Base-by-base conservation (phyloP, 2,329 filamentous ascomycete species). In the Fusarium sp. region DNA sequence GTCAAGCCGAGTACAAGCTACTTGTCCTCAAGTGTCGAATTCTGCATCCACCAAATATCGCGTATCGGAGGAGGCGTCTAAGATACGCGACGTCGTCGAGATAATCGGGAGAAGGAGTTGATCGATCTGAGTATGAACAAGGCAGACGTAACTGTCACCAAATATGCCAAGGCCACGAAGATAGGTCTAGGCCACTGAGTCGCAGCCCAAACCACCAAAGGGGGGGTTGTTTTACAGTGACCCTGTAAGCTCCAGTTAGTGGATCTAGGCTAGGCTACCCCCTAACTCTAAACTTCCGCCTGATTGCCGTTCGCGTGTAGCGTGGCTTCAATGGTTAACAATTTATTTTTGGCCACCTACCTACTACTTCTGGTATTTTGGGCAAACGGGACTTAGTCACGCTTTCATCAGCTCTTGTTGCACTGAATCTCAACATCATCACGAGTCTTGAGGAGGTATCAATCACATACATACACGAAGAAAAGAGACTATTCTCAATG, bases 81-180 rank as follows among this genome's bases (percentile, higher is more conserved):
- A 36, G 57, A 46, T 54, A 46, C 22, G 67, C 55, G 53, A 67
- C 55, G 65, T 68, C 33, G 68, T 64, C 65, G 56, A 49, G 65
- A n/a, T 46, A 57, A 52, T 71, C 44, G 44, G 44, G 59, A 64
- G 65, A 73, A 56, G 67, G 72, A 68, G 69, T 71, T 71, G 56
- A 41, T 61, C 50, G 63, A 65, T 58, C 47, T 52, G 47, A 56
- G 66, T 60, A 58, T 71, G 66, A 55, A 57, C 50, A 69, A 75
- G 68, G 65, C 58, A 71, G 75, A 71, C 56, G 66, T 62, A 68
- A 62, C 58, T 73, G 65, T 75, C 68, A 68, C 73, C 69, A 63
- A 65, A 64, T 67, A 74, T 68, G 72, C 74, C 74, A 72, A 75
- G 74, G 70, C 74, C 61, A 76, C 68, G 74, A 71, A 58, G 63